phyloP scores from a whole-genome alignment of 2,329 filamentous ascomycete species.

The Sclerotinia glacialis region DNA sequence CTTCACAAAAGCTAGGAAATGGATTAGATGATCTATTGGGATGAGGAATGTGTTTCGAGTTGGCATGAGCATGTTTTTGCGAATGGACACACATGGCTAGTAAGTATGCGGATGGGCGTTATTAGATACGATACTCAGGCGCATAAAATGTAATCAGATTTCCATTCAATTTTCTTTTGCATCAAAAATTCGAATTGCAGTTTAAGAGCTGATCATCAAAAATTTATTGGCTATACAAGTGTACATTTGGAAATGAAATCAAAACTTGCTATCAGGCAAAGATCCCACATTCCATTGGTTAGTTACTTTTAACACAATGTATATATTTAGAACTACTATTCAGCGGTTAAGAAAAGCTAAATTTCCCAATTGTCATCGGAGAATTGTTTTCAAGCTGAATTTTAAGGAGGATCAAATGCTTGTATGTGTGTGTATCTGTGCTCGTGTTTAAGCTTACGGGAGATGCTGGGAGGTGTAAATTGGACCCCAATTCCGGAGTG shows the following conservation, averaged over 20 bases:
- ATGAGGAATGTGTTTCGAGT: conserved; percentile 28
- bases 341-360: neutral
- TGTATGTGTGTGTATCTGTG: neutral
- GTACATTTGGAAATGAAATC: neutral
- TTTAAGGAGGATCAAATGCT: conserved; percentile 1
- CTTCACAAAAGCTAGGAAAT: conserved; percentile 37
- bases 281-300: neutral
- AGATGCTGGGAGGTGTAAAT: conserved; percentile 3
- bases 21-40: conserved; percentile 48
- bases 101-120: conserved; percentile 17
- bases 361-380: neutral
- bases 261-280: neutral
- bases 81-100: conserved; percentile 7
- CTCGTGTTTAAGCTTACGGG: conserved; percentile 16
- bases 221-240: neutral
- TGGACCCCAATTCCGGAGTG: conserved; percentile 17
- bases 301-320: neutral
- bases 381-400: conserved; percentile 9
- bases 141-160: conserved; percentile 13
- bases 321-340: neutral
- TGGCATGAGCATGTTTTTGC: neutral
- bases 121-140: conserved; percentile 19
- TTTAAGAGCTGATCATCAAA: neutral
- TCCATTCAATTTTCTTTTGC: neutral
- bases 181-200: neutral